Evolutionary conservation across 257 asterid species (phyloP).

Genomic region (Euphrasia confusa): DNA sequence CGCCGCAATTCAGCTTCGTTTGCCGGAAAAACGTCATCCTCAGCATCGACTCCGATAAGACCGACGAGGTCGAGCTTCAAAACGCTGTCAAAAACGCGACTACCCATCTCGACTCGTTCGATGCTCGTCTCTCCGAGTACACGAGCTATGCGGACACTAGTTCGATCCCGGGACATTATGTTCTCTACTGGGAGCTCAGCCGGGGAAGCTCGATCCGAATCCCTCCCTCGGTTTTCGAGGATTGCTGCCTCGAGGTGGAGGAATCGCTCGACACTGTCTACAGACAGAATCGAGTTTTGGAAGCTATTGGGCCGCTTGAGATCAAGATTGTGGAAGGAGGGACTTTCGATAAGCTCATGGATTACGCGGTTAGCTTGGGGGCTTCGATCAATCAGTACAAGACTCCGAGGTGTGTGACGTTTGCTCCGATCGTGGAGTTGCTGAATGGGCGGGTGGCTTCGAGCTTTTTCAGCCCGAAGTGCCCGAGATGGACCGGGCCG

Average conservation of each 20-base stretch:
- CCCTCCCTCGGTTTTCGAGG: conserved; percentile 82
- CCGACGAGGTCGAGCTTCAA: conserved; percentile 91
- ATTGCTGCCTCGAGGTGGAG: conserved; percentile 74
- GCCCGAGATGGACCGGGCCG: conserved; percentile 64
- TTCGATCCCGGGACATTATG: conserved; percentile 76
- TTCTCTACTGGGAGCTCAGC: conserved; percentile 73
- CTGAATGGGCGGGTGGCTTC: conserved; percentile 52
- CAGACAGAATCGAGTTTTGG: conserved; percentile 70
- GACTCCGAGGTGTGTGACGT: conserved; percentile 82
- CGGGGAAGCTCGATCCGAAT: conserved; percentile 43
- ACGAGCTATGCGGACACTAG: conserved; percentile 73
- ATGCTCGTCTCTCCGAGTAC: conserved; percentile 64
- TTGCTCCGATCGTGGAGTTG: conserved; percentile 73
- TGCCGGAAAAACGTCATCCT: conserved; percentile 82
- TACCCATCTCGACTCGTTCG: conserved; percentile 59
- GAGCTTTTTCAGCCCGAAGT: conserved; percentile 71
- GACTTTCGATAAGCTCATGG: conserved; percentile 91
- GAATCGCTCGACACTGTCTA: conserved; percentile 86
- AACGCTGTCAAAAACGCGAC: conserved; percentile 66
- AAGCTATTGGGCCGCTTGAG: conserved; percentile 81
- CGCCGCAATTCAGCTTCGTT: conserved; percentile 88
- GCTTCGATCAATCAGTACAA: conserved; percentile 68
- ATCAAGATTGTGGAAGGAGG: conserved; percentile 73
- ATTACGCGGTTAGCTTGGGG: conserved; percentile 83
- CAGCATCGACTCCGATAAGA: conserved; percentile 83